These are phyloP conservation scores for Talaromyces sp. DNA, from an alignment of 2,329 filamentous ascomycete species.

Conservation along the genomic window DNA sequence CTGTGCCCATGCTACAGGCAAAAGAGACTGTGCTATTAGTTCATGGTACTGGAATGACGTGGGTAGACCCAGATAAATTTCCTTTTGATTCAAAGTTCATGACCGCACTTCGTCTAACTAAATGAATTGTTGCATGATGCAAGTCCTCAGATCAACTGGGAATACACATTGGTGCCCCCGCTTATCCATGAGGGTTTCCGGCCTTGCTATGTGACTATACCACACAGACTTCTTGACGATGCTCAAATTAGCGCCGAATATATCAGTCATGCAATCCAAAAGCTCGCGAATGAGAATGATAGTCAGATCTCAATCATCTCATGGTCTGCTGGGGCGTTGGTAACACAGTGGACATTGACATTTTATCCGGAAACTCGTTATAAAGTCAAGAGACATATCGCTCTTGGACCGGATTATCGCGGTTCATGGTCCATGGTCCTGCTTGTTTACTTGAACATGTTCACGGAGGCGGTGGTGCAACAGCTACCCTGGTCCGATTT, in stretches of 20 bases:
- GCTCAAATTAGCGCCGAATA: neutral
- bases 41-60: neutral
- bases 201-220: neutral
- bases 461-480: neutral
- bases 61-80: neutral
- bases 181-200: neutral
- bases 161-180: neutral
- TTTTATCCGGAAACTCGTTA: neutral
- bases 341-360: neutral
- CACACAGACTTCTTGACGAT: neutral
- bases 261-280: conserved; percentile 1
- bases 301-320: neutral
- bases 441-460: neutral
- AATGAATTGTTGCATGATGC: neutral
- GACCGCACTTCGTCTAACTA: neutral
- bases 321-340: neutral
- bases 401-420: neutral
- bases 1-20: neutral
- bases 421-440: neutral
- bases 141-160: neutral
- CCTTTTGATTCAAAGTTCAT: neutral
- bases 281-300: neutral
- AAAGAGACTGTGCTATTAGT: neutral
- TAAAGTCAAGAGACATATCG: neutral
- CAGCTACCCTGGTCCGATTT: neutral